phyloP scores from a whole-genome alignment of 2,329 filamentous ascomycete species.

The Aspergillus fijiensis region DNA sequence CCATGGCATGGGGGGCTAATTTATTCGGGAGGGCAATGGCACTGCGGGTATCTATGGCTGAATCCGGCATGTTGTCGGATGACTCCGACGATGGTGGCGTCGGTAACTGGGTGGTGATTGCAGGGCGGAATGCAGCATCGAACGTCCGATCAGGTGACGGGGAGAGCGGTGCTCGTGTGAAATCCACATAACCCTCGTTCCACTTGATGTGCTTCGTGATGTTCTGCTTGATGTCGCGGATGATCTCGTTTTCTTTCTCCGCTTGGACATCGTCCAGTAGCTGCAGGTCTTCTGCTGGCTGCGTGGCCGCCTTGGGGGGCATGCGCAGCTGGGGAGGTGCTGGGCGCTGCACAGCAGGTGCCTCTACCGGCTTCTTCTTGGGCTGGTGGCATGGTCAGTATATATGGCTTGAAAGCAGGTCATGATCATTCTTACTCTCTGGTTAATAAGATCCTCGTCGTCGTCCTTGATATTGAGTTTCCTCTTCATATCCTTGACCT shows the following conservation, averaged over 20 bases:
- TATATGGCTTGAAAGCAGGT: slow-evolving; percentile 31
- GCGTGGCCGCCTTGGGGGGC: slow-evolving; percentile 68
- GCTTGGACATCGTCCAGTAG: slow-evolving; percentile 72
- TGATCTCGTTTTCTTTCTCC: slow-evolving; percentile 79
- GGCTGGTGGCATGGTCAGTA: slow-evolving; percentile 54
- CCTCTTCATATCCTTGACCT: slow-evolving; percentile 84
- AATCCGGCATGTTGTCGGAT: slow-evolving; percentile 46
- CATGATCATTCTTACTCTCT: slow-evolving; percentile 65
- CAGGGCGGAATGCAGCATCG: slow-evolving; percentile 67
- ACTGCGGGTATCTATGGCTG: slow-evolving; percentile 34
- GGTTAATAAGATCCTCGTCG: slow-evolving; percentile 91
- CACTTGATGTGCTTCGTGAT: slow-evolving; percentile 85
- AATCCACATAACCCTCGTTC: slow-evolving; percentile 86
- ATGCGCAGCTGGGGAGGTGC: slow-evolving; percentile 66
- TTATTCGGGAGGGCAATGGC: slow-evolving; percentile 37
- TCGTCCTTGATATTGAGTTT: slow-evolving; percentile 86
- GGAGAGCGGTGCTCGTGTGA: slow-evolving; percentile 80
- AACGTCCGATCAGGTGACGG: slow-evolving; percentile 67
- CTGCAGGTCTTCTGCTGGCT: slow-evolving; percentile 76
- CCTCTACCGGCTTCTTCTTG: slow-evolving; percentile 67
- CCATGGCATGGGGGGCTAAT: slow-evolving; percentile 43
- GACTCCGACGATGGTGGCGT: slow-evolving; percentile 51
- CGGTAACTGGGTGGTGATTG: slow-evolving; percentile 63
- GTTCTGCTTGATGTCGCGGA: slow-evolving; percentile 80
- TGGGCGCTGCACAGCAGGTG: slow-evolving; percentile 60